phyloP scores from a whole-genome alignment of 345 rosid genomes.

The Citrus trifoliata region DNA sequence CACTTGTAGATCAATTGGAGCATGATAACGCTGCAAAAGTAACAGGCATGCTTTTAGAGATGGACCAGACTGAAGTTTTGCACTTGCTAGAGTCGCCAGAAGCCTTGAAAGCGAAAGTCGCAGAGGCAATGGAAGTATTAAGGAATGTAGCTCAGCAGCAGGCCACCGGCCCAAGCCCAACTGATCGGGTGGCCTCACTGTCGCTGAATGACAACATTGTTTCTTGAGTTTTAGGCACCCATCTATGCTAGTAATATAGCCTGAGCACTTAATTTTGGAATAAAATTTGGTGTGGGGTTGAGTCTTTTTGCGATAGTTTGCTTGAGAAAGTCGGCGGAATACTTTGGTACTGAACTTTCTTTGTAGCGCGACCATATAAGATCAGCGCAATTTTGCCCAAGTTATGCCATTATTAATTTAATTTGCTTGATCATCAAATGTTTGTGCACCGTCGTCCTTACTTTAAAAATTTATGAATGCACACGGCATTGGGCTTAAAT shows the following conservation, averaged over 20 bases:
- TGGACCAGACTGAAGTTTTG: conserved; percentile 75
- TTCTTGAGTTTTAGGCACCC: conserved; percentile 20
- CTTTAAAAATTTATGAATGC: no score
- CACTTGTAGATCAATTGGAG: conserved; percentile 70
- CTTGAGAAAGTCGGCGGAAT: conserved; percentile 5
- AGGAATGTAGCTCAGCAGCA: conserved; percentile 53
- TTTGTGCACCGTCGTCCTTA: not conserved
- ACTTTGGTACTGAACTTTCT: not conserved
- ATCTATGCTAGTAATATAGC: not conserved
- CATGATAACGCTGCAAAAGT: conserved; percentile 74
- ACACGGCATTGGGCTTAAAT: no score
- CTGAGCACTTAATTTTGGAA: not conserved
- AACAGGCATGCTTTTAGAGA: conserved; percentile 79
- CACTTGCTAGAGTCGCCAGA: conserved; percentile 82
- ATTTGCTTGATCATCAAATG: not conserved
- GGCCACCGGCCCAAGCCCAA: conserved; percentile 30
- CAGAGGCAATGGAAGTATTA: conserved; percentile 68
- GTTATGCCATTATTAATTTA: not conserved
- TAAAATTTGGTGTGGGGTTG: not conserved
- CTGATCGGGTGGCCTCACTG: conserved; percentile 54
- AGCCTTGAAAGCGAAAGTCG: conserved; percentile 69
- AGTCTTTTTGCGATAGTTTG: not conserved
- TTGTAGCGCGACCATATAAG: not conserved
- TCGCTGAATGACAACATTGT: conserved; percentile 52
- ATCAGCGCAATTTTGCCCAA: not conserved